These are phyloP conservation scores for Neonectria magnoliae DNA, from an alignment of 2,329 filamentous ascomycete genomes.

Conservation along the genomic window DNA sequence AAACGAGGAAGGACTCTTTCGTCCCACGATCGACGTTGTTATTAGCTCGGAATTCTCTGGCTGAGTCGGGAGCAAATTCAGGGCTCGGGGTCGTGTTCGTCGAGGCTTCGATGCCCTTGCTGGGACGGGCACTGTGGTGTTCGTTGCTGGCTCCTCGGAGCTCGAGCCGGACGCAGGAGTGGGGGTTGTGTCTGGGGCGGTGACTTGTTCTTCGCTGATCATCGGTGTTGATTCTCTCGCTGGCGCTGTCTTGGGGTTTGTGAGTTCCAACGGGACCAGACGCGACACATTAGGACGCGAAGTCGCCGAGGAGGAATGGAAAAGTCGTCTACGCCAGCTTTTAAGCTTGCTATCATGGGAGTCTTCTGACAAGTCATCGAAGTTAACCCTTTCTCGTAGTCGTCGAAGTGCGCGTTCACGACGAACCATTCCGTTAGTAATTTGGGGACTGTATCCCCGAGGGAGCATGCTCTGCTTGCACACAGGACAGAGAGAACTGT, in stretches of 20 bases:
- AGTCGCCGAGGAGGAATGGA: conserved; percentile 41
- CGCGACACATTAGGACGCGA: conserved; percentile 36
- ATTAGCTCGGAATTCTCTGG: conserved; percentile 48
- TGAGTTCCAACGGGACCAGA: conserved; percentile 39
- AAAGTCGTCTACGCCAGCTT: conserved; percentile 50
- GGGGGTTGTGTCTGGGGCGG: conserved; percentile 1
- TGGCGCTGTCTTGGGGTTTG: conserved; percentile 28
- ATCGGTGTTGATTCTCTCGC: conserved; percentile 18
- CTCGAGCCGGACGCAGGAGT: conserved; percentile 19
- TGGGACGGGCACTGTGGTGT: conserved; percentile 27
- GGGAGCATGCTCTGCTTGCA: conserved; percentile 89
- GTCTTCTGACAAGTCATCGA: conserved; percentile 51
- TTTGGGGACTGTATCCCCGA: conserved; percentile 69
- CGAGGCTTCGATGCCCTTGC: conserved; percentile 37
- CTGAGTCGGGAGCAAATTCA: conserved; percentile 51
- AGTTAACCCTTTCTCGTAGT: conserved; percentile 63
- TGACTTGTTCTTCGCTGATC: conserved; percentile 10
- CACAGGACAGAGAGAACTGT: conserved; percentile 88
- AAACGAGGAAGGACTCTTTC: conserved; percentile 55
- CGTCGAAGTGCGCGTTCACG: conserved; percentile 76
- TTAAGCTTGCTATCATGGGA: conserved; percentile 49
- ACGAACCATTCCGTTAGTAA: conserved; percentile 89
- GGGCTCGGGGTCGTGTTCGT: conserved; percentile 42
- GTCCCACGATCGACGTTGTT: conserved; percentile 43
- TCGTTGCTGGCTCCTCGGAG: conserved; percentile 25